A percentile compares a stretch with the other conserved stretches of the same genome.
Evolutionary conservation across 805 yeast species (phyloP).

Genomic region (Barnettozyma salicaria): DNA sequence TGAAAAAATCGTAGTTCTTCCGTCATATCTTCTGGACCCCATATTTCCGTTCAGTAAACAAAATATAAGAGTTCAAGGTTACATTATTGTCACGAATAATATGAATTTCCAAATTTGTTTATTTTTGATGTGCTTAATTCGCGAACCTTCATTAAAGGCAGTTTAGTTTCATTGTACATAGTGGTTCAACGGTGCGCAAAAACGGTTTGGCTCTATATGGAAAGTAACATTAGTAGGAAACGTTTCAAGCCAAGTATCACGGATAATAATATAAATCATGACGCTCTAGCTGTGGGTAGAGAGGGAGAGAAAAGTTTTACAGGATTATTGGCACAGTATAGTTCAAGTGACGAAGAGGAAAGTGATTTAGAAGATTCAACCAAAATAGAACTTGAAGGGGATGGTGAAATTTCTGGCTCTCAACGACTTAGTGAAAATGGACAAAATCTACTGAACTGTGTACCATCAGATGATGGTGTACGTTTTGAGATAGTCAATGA

Average conservation of each 20-base stretch:
- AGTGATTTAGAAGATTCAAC: slow-evolving; percentile 9
- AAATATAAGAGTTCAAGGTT: too few species aligned
- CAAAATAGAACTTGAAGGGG: background rate
- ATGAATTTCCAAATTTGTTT: background rate
- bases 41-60: slow-evolving; percentile 26
- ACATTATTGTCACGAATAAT: too few species aligned
- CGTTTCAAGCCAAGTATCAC: too few species aligned
- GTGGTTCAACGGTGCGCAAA: background rate
- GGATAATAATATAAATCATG: too few species aligned
- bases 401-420: background rate
- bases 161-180: too few species aligned
- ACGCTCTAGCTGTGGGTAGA: too few species aligned
- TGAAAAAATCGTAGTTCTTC: slow-evolving; percentile 96
- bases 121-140: slow-evolving; percentile 3
- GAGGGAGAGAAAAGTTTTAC: too few species aligned
- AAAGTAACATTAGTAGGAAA: too few species aligned
- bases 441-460: too few species aligned
- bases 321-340: slow-evolving; percentile 13
- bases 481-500: slow-evolving; percentile 14
- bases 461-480: slow-evolving; percentile 8
- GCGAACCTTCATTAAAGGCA: too few species aligned
- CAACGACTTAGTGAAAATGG: background rate
- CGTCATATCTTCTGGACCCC: slow-evolving; percentile 97
- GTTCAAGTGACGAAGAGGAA: slow-evolving; percentile 18
- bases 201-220: background rate